Evolutionary conservation across 2,329 filamentous ascomycete genomes (phyloP), one percentile per base, ranked within the genome.

Genomic region (Xylariaceae sp.): DNA sequence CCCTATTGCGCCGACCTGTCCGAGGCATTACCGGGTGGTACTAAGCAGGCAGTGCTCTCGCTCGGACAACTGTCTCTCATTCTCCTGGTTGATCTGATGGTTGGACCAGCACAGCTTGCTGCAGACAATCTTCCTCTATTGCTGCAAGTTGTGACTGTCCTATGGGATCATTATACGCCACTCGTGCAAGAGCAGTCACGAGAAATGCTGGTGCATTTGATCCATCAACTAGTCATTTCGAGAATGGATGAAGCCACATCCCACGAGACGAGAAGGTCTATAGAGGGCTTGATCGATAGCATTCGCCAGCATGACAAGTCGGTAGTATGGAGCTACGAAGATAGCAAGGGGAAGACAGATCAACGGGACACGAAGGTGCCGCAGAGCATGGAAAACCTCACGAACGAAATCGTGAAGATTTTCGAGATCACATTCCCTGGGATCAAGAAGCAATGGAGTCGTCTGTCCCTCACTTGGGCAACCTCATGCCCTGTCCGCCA

Each of bases 161-260:
- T 97, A 1, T 99, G 94, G 94, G 95, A 99, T 72, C 93, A 97
- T 70, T 97, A 99, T 69, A 96, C 90, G 1, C 86, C 90, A 2
- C 83, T 97, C 9, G 94, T 99, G 1, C 93, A 97, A 73, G 94
- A 97, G 66, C 93, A 99, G 73, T 92, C 95, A 35, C 86, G 92
- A 53, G 94, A 99, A 74, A 96, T 99, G 92, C 83, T 99, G 13
- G 92, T 99, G 1, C 94, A 99, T 76, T 82, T 99, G 15, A 95
- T 99, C 51, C 94, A 99, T 68, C 94, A 97, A 73, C 80, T 97
- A 5, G 91, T 99, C 44, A 92, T 97, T 34, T 85, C 85, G 1
- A 81, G 78, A 50, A 86, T 96, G 60, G 89, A 95, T 58, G 85
- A 90, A 52, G 82, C 86, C 5, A 81, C 80, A 15, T 84, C 86